Evolutionary conservation across 805 yeast species (phyloP).

Genomic region (Candida insectalens): DNA sequence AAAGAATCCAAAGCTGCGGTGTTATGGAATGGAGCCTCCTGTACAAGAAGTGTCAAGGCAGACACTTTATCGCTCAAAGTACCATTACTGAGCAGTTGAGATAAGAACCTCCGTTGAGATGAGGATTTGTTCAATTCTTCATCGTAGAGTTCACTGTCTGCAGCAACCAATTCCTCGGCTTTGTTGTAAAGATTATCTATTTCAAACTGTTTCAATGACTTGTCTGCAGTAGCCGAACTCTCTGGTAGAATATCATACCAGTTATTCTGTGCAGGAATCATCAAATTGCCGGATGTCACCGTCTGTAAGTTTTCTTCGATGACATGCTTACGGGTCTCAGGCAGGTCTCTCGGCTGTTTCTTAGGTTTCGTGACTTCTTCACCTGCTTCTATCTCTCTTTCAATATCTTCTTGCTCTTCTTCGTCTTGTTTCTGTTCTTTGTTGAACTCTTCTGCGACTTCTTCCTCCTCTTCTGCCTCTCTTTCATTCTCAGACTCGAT

Average conservation of each 20-base stretch:
- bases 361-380: constrained; percentile 14
- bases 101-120: constrained; percentile 79
- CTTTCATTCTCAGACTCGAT: constrained; percentile 25
- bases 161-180: constrained; percentile 56
- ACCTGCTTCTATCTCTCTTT: constrained; percentile 21
- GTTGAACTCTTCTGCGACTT: constrained; percentile 28
- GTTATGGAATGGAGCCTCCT: constrained; percentile 92
- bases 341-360: constrained; percentile 19
- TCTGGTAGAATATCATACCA: constrained; percentile 59
- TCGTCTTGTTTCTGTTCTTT: constrained; percentile 27
- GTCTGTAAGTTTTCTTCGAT: constrained; percentile 30
- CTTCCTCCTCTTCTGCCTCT: constrained; percentile 23
- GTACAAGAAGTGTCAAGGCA: constrained; percentile 84
- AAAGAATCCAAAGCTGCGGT: constrained; percentile 74
- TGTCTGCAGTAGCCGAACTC: constrained; percentile 20
- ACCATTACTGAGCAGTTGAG: constrained; percentile 85
- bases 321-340: constrained; percentile 3
- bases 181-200: constrained; percentile 51
- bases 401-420: constrained; percentile 27
- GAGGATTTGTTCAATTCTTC: constrained; percentile 67
- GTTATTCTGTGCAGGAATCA: constrained; percentile 53
- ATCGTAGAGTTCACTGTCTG: constrained; percentile 62
- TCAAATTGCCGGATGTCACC: constrained; percentile 45
- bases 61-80: constrained; percentile 92
- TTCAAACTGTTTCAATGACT: constrained; percentile 37